phyloP scores from a whole-genome alignment of 2,329 filamentous ascomycete genomes.

The Aschersonia sp. region DNA sequence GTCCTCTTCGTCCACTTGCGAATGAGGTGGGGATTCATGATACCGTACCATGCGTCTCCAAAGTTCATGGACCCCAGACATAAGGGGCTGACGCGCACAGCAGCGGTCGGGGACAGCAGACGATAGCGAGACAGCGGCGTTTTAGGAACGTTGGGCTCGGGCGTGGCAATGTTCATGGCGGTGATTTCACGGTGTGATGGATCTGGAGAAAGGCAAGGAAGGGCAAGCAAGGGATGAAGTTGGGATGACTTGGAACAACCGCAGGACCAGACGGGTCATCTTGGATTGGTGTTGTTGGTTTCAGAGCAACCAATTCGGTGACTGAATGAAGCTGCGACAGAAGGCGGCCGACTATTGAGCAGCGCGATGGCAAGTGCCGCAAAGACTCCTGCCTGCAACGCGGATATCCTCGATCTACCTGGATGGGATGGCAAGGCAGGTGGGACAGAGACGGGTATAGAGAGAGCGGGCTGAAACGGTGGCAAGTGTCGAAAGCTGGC shows the following conservation, averaged over 20 bases:
- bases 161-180: slow-evolving; percentile 9
- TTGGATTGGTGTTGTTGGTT: not conserved
- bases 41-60: slow-evolving; percentile 33
- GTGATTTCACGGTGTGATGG: not conserved
- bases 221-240: not conserved
- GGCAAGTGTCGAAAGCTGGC: not conserved
- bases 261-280: not conserved
- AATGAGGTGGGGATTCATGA: not conserved
- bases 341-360: not conserved
- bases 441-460: not conserved
- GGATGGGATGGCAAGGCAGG: too few relatives aligned
- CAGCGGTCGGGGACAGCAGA: slow-evolving; percentile 49
- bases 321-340: not conserved
- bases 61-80: slow-evolving; percentile 54
- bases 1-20: not conserved
- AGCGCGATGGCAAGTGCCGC: not conserved
- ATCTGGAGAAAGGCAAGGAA: not conserved
- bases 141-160: slow-evolving; percentile 32
- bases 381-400: not conserved
- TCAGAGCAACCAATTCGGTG: not conserved
- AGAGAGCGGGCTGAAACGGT: not conserved
- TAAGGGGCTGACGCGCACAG: slow-evolving; percentile 52
- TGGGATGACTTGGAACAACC: not conserved
- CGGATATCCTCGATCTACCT: too few relatives aligned
- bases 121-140: slow-evolving; percentile 51